Conservation (phyloP, 768 basidiomycete species). For the Melanogaster broomeanus region DNA sequence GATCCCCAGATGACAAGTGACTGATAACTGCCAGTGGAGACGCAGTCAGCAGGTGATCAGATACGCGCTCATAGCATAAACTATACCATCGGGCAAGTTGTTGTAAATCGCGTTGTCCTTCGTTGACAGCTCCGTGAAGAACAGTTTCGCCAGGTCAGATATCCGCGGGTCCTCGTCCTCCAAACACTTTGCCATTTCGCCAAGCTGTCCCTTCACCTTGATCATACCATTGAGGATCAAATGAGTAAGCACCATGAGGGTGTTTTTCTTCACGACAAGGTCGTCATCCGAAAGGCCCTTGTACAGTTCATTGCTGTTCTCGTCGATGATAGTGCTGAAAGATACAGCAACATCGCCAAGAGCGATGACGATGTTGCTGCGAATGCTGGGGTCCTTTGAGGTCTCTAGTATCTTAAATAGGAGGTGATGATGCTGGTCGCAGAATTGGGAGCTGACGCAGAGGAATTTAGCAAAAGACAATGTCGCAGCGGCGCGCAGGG, state of each 20-base stretch:
- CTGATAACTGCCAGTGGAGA: constrained; percentile 85
- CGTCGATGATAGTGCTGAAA: constrained; percentile 97
- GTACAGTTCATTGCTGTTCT: constrained; percentile 95
- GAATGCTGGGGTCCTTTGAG: constrained; percentile 84
- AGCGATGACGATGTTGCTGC: constrained; percentile 96
- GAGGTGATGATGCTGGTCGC: constrained; percentile 84
- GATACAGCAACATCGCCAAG: constrained; percentile 97
- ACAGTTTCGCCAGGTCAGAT: constrained; percentile 93
- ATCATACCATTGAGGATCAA: constrained; percentile 98
- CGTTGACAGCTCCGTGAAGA: constrained; percentile 94
- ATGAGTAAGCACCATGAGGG: constrained; percentile 97
- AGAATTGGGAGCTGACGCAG: constrained; percentile 92
- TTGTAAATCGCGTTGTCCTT: constrained; percentile 99
- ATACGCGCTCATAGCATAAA: not conserved
- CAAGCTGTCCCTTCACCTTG: constrained; percentile 98
- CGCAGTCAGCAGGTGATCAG: constrained; percentile 4
- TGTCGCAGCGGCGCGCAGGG: constrained; percentile 83
- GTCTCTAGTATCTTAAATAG: constrained; percentile 95
- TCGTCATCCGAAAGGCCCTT: constrained; percentile 88
- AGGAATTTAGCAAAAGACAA: constrained; percentile 94
- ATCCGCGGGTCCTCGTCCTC: constrained; percentile 89
- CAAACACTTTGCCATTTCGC: constrained; percentile 99
- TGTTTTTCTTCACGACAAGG: constrained; percentile 96
- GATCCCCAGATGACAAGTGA: constrained; percentile 86
- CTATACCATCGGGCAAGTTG: constrained; percentile 90